Evolutionary conservation across 768 basidiomycete species (phyloP).

Genomic region (Ephemerocybe angulata): DNA sequence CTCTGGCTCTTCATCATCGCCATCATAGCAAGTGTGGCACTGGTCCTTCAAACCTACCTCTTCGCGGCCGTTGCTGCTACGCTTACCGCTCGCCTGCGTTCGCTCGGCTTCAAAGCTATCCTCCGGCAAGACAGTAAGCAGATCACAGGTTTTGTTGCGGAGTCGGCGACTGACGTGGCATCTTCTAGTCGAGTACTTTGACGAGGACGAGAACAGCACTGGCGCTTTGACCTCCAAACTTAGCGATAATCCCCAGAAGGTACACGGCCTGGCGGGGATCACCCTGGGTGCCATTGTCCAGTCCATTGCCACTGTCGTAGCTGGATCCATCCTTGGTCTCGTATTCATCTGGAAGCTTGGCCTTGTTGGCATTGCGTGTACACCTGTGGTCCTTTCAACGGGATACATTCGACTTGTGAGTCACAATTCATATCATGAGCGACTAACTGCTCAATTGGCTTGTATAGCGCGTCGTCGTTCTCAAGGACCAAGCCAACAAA

Average conservation of each 20-base stretch:
- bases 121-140: slow-evolving; percentile 75
- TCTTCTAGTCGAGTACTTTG: slow-evolving; percentile 64
- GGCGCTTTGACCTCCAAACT: slow-evolving; percentile 66
- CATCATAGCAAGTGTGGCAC: slow-evolving; percentile 49
- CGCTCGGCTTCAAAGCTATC: slow-evolving; percentile 63
- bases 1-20: slow-evolving; percentile 71
- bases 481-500: too few species aligned
- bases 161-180: neutral
- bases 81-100: slow-evolving; percentile 60
- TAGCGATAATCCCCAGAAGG: too few species aligned
- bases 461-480: too few species aligned
- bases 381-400: slow-evolving; percentile 60
- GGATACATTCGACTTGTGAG: slow-evolving; percentile 82
- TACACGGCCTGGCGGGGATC: slow-evolving; percentile 72
- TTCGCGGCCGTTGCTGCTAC: slow-evolving; percentile 60
- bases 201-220: slow-evolving; percentile 71
- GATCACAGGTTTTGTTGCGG: neutral
- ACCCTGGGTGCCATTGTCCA: slow-evolving; percentile 82
- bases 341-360: slow-evolving; percentile 63
- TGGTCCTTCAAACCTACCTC: slow-evolving; percentile 57
- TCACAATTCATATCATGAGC: slow-evolving; percentile 1
- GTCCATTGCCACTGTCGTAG: slow-evolving; percentile 52
- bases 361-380: slow-evolving; percentile 70
- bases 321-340: slow-evolving; percentile 67
- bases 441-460: slow-evolving; percentile 68